Conservation (phyloP, 176 grass and related monocot genomes). For the Carex kokanica region DNA sequence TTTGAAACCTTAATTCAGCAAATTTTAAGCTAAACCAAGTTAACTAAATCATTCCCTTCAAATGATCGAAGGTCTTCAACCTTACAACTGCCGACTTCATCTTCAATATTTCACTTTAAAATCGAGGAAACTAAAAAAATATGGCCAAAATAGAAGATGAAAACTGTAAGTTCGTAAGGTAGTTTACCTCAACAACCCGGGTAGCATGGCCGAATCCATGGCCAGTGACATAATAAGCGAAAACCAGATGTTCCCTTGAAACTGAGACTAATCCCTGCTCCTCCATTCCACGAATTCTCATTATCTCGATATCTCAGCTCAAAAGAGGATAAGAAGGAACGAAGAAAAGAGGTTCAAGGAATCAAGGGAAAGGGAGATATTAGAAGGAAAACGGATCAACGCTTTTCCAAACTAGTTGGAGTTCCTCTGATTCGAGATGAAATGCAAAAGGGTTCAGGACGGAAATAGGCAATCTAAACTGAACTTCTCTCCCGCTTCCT, state of each 20-base stretch:
- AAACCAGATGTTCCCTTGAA: constrained; percentile 46
- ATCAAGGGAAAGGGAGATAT: neutral
- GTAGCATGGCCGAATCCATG: constrained; percentile 98
- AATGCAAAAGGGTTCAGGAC: neutral
- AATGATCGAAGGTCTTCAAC: neutral
- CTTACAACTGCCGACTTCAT: neutral
- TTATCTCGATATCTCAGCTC: neutral
- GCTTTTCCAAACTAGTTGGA: constrained; percentile 15
- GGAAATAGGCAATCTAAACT: neutral
- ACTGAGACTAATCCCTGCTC: constrained; percentile 17
- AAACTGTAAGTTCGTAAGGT: neutral
- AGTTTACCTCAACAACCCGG: constrained; percentile 65
- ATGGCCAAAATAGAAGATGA: neutral
- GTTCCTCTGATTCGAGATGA: neutral
- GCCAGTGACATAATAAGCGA: constrained; percentile 93
- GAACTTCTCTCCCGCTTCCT: neutral
- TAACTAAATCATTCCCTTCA: neutral
- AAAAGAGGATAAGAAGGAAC: neutral
- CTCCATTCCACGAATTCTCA: constrained; percentile 39
- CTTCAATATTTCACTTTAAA: neutral
- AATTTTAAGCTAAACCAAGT: neutral
- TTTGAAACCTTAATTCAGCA: neutral
- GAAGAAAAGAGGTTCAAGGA: neutral
- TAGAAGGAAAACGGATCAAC: neutral
- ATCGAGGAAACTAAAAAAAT: neutral